Percentiles rank a stretch among this genome's conserved stretches.
Conservation (phyloP, 1,284 basidiomycete genomes). For the Microbotryum lychnidis-dioicae region DNA sequence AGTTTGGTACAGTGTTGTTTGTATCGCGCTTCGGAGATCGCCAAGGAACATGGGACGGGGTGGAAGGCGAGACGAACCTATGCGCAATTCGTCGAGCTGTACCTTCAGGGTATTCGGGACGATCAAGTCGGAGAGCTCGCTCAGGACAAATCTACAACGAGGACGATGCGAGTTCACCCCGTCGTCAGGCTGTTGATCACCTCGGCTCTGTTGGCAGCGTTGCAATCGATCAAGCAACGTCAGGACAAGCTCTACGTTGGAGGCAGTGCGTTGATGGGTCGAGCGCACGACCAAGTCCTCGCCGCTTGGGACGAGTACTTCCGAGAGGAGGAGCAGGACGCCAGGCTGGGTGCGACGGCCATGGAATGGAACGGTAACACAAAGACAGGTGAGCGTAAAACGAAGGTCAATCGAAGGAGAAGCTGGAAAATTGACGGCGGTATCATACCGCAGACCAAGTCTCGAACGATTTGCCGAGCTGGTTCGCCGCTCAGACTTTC, state of each 20-base stretch:
- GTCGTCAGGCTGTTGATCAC: conserved; percentile 14
- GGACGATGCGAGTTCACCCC: conserved; percentile 5
- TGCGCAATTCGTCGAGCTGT: conserved; percentile 10
- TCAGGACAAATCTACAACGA: not conserved
- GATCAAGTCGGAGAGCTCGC: not conserved
- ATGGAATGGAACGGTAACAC: not conserved
- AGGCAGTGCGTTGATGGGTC: conserved; percentile 11
- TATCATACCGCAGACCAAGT: not conserved
- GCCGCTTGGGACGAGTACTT: conserved; percentile 12
- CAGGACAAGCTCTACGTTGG: conserved; percentile 25
- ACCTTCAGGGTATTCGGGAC: conserved; percentile 5
- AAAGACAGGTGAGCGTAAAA: conserved; percentile 2
- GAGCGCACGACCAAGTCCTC: conserved; percentile 11
- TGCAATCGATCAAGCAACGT: conserved; percentile 28
- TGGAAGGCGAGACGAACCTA: conserved; percentile 17
- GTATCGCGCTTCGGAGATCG: conserved; percentile 18
- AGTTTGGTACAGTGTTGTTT: conserved; percentile 18
- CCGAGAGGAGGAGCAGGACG: not conserved
- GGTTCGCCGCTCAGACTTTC: conserved; percentile 29
- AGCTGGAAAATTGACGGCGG: not conserved
- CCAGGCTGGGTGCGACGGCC: not conserved
- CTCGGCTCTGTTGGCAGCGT: conserved; percentile 16
- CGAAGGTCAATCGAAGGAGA: not conserved
- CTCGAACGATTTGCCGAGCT: conserved; percentile 9
- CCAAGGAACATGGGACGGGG: conserved; percentile 8